Conservation (phyloP, 768 basidiomycete genomes). For the Kwoniella dendrophila region DNA sequence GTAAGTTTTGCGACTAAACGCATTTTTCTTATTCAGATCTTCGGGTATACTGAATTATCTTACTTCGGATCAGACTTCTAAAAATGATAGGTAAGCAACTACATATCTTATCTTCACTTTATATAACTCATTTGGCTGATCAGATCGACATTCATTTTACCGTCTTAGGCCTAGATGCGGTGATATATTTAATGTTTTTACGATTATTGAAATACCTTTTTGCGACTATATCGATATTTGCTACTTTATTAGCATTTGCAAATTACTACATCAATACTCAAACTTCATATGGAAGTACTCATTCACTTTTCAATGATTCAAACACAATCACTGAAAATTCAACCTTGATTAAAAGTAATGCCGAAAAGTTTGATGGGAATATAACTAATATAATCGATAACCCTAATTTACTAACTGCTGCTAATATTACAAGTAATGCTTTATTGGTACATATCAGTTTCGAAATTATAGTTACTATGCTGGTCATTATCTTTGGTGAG, state of each 20-base stretch:
- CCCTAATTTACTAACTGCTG: conserved; percentile 70
- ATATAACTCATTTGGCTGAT: background rate
- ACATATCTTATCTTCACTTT: background rate
- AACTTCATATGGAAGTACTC: conserved; percentile 23
- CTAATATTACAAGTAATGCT: conserved; percentile 69
- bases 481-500: conserved; percentile 40
- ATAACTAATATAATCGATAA: conserved; percentile 26
- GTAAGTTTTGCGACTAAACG: no score
- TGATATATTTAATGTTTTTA: conserved; percentile 85
- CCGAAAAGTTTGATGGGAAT: background rate
- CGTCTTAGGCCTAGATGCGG: conserved; percentile 83
- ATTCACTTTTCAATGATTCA: background rate
- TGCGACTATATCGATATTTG: conserved; percentile 32
- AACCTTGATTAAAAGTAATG: no score
- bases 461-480: conserved; percentile 73
- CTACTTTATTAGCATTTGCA: conserved; percentile 28
- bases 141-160: background rate
- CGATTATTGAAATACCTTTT: conserved; percentile 69
- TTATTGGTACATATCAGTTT: conserved; percentile 83
- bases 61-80: conserved; percentile 3
- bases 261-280: conserved; percentile 46
- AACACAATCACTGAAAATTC: background rate
- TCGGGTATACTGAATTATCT: no score
- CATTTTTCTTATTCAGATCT: no score
- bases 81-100: conserved; percentile 19